These are phyloP conservation scores for Hymenoscyphus occultus DNA, from an alignment of 2,329 filamentous ascomycete species.

Conservation along the genomic window DNA sequence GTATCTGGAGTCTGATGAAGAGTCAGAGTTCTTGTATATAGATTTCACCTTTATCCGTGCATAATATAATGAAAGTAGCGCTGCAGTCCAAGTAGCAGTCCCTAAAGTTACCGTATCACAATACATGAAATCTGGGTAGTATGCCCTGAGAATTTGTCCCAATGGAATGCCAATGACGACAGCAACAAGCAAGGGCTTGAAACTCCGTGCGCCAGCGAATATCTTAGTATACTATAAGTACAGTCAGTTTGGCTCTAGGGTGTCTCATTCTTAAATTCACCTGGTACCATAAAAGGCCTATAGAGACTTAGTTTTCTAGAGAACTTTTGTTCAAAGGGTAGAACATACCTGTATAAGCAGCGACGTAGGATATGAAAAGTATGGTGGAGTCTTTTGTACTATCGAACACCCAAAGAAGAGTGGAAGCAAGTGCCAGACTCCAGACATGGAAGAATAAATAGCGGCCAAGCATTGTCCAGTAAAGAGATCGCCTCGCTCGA, in stretches of 20 bases:
- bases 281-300: slow-evolving; percentile 46
- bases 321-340: background rate
- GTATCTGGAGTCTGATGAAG: slow-evolving; percentile 10
- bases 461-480: slow-evolving; percentile 48
- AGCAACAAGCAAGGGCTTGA: slow-evolving; percentile 48
- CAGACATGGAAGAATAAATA: slow-evolving; percentile 51
- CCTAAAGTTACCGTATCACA: slow-evolving; percentile 47
- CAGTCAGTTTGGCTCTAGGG: slow-evolving; percentile 43
- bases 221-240: slow-evolving; percentile 50
- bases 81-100: slow-evolving; percentile 50
- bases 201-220: slow-evolving; percentile 48
- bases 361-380: slow-evolving; percentile 26
- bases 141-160: slow-evolving; percentile 44
- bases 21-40: slow-evolving; percentile 34
- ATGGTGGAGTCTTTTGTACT: slow-evolving; percentile 31
- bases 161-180: slow-evolving; percentile 45
- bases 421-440: slow-evolving; percentile 48
- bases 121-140: slow-evolving; percentile 42
- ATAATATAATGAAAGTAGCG: slow-evolving; percentile 46
- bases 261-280: slow-evolving; percentile 4
- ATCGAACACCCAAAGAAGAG: slow-evolving; percentile 51
- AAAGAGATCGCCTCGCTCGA: slow-evolving; percentile 39
- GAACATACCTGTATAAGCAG: slow-evolving; percentile 23
- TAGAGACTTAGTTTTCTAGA: background rate
- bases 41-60: slow-evolving; percentile 49